Base-by-base conservation (phyloP, 805 yeast species). In the Saturnispora ahearnii region DNA sequence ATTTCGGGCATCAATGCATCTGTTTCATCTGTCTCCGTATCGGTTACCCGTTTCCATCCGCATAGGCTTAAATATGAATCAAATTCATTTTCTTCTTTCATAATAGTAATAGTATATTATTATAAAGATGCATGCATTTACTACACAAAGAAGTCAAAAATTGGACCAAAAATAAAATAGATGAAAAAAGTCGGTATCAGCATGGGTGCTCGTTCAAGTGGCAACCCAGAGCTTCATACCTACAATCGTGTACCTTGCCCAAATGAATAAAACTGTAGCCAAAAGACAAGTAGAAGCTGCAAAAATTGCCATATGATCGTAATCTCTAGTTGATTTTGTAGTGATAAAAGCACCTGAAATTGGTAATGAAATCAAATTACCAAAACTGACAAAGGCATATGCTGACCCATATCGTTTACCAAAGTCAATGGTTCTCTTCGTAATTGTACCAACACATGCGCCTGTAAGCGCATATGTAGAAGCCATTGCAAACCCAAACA, bases 321-420 rank as follows among this genome's bases (percentile, higher is more conserved):
- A 76, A 4, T 65, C 62, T 0, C 50, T 49, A 2, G 56, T 41
- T 15, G 69, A 51, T 13, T 67, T 69, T 41, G 65, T 59, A 6
- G 72, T 62, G 32, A 66, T 63, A 36, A 66, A 64, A 9, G 65
- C 57, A 54, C 71, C 71, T 9, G 75, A 69, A 18, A 74, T 65
- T 7, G 82, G 80, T 18, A 77, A 63, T 5, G 72, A 66, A n/a
- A 74, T 68, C 13, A 78, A 62, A 37, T 71, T 66, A 15, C 73
- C 67, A 44, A 79, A 62, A 46, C 87, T 75, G 11, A 78, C 79
- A 57, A 79, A 63, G 45, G 78, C 79, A 61, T 81, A 82, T 53
- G 81, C 74, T 13, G 87, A 73, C 0, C 89, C 89, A 55, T 79
- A 84, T 21, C 84, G 65, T 53, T 77, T 79, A 18, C 90, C 90